phyloP scores from a whole-genome alignment of 208 protist species.

The Herpetomonas tarakana region DNA sequence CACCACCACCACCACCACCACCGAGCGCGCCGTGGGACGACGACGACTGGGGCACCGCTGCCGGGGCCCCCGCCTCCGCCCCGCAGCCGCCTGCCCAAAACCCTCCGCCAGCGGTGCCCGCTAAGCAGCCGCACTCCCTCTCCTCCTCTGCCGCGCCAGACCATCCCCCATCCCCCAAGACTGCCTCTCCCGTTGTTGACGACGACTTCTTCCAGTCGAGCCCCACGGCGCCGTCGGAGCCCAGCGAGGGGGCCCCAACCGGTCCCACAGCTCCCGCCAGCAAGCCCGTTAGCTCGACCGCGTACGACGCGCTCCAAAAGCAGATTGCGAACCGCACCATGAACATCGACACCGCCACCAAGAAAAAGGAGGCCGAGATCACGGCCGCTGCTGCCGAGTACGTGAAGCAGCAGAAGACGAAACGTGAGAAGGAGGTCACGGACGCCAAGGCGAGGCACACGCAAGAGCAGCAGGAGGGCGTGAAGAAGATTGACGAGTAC shows the following conservation, averaged over 20 bases:
- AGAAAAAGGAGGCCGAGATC: slow-evolving; percentile 58
- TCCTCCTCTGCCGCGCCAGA: too few relatives aligned
- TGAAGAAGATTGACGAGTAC: slow-evolving; percentile 40
- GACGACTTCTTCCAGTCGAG: slow-evolving; percentile 8
- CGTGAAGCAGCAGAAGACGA: slow-evolving; percentile 51
- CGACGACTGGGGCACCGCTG: slow-evolving; percentile 16
- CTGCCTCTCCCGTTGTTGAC: not conserved
- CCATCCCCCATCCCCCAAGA: not conserved
- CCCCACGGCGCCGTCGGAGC: slow-evolving; percentile 9
- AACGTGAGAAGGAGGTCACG: slow-evolving; percentile 56
- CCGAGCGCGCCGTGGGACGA: slow-evolving; percentile 6
- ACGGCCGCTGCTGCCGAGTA: slow-evolving; percentile 59
- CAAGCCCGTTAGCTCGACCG: slow-evolving; percentile 12
- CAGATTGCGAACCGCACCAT: slow-evolving; percentile 61
- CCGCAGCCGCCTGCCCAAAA: too few relatives aligned
- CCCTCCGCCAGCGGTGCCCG: too few relatives aligned
- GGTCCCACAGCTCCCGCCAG: not conserved
- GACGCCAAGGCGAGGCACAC: slow-evolving; percentile 46
- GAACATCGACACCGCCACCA: slow-evolving; percentile 49
- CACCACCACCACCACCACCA: too few relatives aligned
- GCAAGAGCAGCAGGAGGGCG: slow-evolving; percentile 44
- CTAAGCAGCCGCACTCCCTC: too few relatives aligned
- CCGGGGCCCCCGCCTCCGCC: not conserved
- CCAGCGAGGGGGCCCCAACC: slow-evolving; percentile 5
- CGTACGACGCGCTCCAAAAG: slow-evolving; percentile 52